These are phyloP conservation scores for Dendrobium officinale DNA, from an alignment of 106 monocot genomes.

Conservation along the genomic window DNA sequence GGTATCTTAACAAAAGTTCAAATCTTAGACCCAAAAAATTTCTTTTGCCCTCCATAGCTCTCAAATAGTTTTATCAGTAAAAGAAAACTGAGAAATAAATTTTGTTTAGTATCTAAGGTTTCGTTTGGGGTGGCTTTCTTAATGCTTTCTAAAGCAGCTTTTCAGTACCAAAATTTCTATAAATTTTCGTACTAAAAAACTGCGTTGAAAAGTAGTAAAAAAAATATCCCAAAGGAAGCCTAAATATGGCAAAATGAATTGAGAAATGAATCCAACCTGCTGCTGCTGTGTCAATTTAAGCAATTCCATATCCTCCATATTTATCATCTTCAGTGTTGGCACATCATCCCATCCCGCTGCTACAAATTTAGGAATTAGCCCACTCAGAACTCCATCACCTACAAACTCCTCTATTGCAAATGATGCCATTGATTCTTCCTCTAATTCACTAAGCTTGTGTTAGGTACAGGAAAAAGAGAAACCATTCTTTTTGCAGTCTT, in stretches of 20 bases:
- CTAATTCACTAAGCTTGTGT: background rate
- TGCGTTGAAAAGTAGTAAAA: no score
- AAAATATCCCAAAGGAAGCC: no score
- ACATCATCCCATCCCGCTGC: constrained; percentile 32
- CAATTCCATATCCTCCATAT: constrained; percentile 19
- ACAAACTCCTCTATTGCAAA: constrained; percentile 28
- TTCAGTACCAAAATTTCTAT: no score
- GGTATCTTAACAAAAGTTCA: no score
- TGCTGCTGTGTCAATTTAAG: constrained; percentile 16
- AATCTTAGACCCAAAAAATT: no score
- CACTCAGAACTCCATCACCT: constrained; percentile 23
- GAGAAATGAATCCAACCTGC: constrained; percentile 11
- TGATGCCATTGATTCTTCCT: constrained; percentile 18
- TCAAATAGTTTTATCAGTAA: no score
- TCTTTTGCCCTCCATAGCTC: no score
- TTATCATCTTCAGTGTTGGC: constrained; percentile 23
- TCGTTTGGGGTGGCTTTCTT: no score
- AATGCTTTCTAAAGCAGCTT: no score
- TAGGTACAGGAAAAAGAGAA: background rate
- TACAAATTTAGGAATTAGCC: constrained; percentile 16
- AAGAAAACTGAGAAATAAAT: no score
- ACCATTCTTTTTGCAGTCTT: background rate
- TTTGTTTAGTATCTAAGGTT: no score
- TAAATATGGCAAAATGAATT: background rate
- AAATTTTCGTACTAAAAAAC: no score